Conservation (phyloP, 1,139 yeast genomes). For the Yamadazyma sp. region DNA sequence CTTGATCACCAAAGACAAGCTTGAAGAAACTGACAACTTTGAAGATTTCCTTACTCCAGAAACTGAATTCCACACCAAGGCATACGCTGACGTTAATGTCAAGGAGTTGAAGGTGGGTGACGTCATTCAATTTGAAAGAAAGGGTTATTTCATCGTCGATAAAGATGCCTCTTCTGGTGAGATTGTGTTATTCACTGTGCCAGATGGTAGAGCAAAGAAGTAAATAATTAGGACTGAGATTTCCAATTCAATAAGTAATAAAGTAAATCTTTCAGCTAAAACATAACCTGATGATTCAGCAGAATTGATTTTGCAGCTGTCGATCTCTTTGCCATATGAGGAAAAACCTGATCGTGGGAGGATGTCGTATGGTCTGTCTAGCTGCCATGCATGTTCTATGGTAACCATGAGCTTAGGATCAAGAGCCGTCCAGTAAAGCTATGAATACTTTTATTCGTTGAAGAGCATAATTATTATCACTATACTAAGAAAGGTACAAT, state of each 20-base stretch:
- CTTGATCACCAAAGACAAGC: conserved; percentile 90
- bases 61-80: conserved; percentile 81
- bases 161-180: conserved; percentile 55
- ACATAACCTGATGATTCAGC: neutral
- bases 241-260: too few relatives aligned
- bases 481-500: too few relatives aligned
- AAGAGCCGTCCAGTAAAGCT: too few relatives aligned
- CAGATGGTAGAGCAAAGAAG: conserved; percentile 87
- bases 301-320: too few relatives aligned
- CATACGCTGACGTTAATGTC: conserved; percentile 80
- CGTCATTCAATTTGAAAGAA: conserved; percentile 92
- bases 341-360: too few relatives aligned
- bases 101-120: conserved; percentile 78
- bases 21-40: conserved; percentile 92
- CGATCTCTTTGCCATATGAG: too few relatives aligned
- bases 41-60: conserved; percentile 89
- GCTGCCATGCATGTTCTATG: too few relatives aligned
- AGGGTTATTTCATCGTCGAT: conserved; percentile 92
- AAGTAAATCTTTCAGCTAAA: neutral
- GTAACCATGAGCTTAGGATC: too few relatives aligned
- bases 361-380: too few relatives aligned
- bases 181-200: conserved; percentile 86
- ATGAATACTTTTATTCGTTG: too few relatives aligned
- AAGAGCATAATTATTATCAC: too few relatives aligned
- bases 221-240: too few relatives aligned